Percentiles rank a stretch among this genome's conserved stretches.
phyloP scores from a whole-genome alignment of 768 basidiomycete species.

The Trametes coccinea region DNA sequence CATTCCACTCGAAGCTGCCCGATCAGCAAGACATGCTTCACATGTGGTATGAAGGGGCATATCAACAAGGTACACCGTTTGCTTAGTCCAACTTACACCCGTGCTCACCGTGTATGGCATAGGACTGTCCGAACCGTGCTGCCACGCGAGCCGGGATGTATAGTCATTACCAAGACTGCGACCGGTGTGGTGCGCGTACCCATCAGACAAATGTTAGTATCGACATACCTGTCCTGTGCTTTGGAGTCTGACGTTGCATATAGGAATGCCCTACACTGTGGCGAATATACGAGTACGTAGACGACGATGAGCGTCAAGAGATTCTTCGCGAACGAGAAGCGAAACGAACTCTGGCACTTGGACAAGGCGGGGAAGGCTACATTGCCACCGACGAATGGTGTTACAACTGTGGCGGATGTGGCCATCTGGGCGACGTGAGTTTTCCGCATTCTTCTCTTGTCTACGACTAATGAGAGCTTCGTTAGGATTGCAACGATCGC shows the following conservation, averaged over 20 bases:
- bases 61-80: constrained; percentile 53
- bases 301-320: constrained; percentile 48
- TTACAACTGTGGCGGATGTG: constrained; percentile 72
- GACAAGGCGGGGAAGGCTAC: constrained; percentile 78
- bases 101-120: neutral
- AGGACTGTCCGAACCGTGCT: constrained; percentile 74
- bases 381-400: constrained; percentile 77
- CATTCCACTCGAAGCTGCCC: constrained; percentile 78
- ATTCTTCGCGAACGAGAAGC: constrained; percentile 49
- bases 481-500: constrained; percentile 60
- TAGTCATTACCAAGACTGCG: constrained; percentile 51
- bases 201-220: constrained; percentile 62
- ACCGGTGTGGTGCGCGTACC: constrained; percentile 63
- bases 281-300: constrained; percentile 76
- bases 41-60: constrained; percentile 84
- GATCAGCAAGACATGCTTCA: constrained; percentile 77
- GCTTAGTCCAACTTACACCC: neutral
- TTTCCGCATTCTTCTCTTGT: neutral
- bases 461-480: neutral
- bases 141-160: constrained; percentile 31
- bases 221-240: constrained; percentile 24
- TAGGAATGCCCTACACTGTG: constrained; percentile 85
- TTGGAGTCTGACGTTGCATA: neutral
- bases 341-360: constrained; percentile 52
- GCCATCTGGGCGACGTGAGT: constrained; percentile 73